These are phyloP conservation scores for Xylariaceae sp. DNA, from an alignment of 2,329 filamentous ascomycete species.

Conservation along the genomic window DNA sequence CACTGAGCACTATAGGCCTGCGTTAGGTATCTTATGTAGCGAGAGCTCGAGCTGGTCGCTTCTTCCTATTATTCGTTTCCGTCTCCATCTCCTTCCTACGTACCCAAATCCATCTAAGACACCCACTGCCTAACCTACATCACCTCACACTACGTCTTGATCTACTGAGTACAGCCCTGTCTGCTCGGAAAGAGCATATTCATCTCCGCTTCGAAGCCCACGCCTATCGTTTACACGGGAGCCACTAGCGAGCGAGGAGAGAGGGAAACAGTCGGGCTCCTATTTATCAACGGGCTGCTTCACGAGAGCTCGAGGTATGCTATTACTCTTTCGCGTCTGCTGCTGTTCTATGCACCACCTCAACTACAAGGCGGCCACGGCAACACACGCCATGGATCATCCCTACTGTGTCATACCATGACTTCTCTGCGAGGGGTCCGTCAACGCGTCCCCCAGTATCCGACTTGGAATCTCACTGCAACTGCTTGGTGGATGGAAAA, in stretches of 20 bases:
- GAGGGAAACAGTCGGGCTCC: constrained; percentile 10
- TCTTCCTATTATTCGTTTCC: constrained; percentile 19
- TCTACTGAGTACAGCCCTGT: neutral
- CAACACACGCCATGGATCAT: constrained; percentile 18
- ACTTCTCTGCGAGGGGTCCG: constrained; percentile 12
- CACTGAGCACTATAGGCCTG: too few species aligned
- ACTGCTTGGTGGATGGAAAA: constrained; percentile 10
- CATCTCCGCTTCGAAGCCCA: constrained; percentile 2
- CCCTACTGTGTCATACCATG: constrained; percentile 18
- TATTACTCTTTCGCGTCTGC: constrained; percentile 15
- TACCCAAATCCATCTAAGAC: constrained; percentile 16
- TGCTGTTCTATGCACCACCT: constrained; percentile 10
- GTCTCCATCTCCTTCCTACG: constrained; percentile 11
- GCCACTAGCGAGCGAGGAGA: neutral
- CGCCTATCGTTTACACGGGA: constrained; percentile 7
- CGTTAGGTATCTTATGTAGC: neutral
- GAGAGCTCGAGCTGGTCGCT: neutral
- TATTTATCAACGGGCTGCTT: constrained; percentile 19
- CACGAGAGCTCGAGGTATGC: constrained; percentile 23
- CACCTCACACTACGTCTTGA: constrained; percentile 6
- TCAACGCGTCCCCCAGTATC: constrained; percentile 7
- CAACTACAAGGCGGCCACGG: constrained; percentile 9
- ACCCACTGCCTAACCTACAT: constrained; percentile 6
- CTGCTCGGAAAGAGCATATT: constrained; percentile 8
- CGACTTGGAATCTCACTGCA: constrained; percentile 8